Percentiles rank a stretch among this genome's conserved stretches.
Evolutionary conservation across 257 asterid genomes (phyloP).

Genomic region (Cruciata laevipes): DNA sequence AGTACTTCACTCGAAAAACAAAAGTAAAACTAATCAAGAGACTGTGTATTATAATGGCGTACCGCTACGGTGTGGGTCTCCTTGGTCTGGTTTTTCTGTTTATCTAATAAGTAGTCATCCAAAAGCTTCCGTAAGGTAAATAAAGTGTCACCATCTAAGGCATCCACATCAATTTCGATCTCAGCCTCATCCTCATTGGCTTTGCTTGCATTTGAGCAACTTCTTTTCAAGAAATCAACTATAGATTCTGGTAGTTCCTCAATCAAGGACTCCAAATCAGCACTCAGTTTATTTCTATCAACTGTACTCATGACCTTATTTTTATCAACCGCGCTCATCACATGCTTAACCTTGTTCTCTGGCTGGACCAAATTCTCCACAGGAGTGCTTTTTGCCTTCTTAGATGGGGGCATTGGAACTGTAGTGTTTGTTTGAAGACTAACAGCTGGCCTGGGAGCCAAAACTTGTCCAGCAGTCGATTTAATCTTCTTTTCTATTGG

Average conservation of each 20-base stretch:
- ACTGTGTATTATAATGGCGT: slow-evolving; percentile 10
- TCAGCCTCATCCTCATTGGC: slow-evolving; percentile 73
- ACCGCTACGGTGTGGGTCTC: slow-evolving; percentile 58
- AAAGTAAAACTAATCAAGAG: slow-evolving; percentile 5
- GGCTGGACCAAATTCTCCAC: slow-evolving; percentile 17
- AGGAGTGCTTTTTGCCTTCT: slow-evolving; percentile 45
- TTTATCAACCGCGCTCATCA: slow-evolving; percentile 56
- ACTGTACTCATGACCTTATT: slow-evolving; percentile 48
- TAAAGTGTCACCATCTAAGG: slow-evolving; percentile 53
- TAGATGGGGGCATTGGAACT: slow-evolving; percentile 39
- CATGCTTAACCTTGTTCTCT: slow-evolving; percentile 41
- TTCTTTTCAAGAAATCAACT: slow-evolving; percentile 55
- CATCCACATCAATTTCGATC: slow-evolving; percentile 85
- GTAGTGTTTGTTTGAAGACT: slow-evolving; percentile 40
- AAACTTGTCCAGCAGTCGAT: slow-evolving; percentile 19
- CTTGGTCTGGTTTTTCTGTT: slow-evolving; percentile 41
- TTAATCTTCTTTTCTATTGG: slow-evolving; percentile 59
- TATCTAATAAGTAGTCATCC: slow-evolving; percentile 46
- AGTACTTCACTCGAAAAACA: slow-evolving; percentile 5
- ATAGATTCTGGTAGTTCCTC: slow-evolving; percentile 70
- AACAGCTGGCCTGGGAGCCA: slow-evolving; percentile 39
- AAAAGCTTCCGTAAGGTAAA: slow-evolving; percentile 61
- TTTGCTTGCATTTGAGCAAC: slow-evolving; percentile 41
- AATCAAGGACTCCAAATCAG: slow-evolving; percentile 51
- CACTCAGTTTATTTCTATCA: slow-evolving; percentile 58